phyloP scores from a whole-genome alignment of 495 filamentous ascomycete species.

The Rhizodiscina lignyota region DNA sequence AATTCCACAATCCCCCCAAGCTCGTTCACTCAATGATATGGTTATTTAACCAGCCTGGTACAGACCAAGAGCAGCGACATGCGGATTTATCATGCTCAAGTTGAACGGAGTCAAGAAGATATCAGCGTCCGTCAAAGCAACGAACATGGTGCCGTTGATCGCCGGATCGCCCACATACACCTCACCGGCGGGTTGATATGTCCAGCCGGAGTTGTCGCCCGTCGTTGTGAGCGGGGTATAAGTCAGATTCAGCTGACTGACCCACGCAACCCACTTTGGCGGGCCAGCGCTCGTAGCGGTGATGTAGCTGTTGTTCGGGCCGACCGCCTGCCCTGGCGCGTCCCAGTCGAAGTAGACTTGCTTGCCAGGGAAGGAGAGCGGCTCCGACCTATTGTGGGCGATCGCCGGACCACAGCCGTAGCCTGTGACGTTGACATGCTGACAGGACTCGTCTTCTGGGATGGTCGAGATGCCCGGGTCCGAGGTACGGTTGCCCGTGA shows the following conservation, averaged over 20 bases:
- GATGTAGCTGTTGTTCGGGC: slow-evolving; percentile 69
- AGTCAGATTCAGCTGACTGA: slow-evolving; percentile 70
- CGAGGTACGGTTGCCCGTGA: slow-evolving; percentile 28
- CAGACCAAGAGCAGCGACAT: slow-evolving; percentile 58
- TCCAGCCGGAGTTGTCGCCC: slow-evolving; percentile 38
- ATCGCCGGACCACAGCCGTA: slow-evolving; percentile 46
- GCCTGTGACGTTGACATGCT: slow-evolving; percentile 31
- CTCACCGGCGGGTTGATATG: slow-evolving; percentile 48
- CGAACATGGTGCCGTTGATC: slow-evolving; percentile 65
- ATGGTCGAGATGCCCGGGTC: slow-evolving; percentile 28
- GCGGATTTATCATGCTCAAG: slow-evolving; percentile 51
- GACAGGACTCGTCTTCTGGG: slow-evolving; percentile 27
- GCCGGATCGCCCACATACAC: slow-evolving; percentile 50
- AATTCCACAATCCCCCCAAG: too few relatives aligned
- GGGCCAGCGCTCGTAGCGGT: slow-evolving; percentile 41
- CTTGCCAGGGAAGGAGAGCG: slow-evolving; percentile 62
- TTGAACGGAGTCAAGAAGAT: slow-evolving; percentile 63
- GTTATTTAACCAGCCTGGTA: slow-evolving; percentile 57
- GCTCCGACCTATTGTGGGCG: slow-evolving; percentile 44
- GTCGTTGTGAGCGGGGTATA: slow-evolving; percentile 50
- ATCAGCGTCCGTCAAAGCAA: slow-evolving; percentile 58
- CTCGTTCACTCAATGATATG: too few relatives aligned
- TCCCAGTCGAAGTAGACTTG: slow-evolving; percentile 62
- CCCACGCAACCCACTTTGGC: slow-evolving; percentile 59
- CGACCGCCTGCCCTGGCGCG: slow-evolving; percentile 45